Base-by-base conservation (phyloP, 1,284 basidiomycete genomes). In the Ceratobasidium papillatum region DNA sequence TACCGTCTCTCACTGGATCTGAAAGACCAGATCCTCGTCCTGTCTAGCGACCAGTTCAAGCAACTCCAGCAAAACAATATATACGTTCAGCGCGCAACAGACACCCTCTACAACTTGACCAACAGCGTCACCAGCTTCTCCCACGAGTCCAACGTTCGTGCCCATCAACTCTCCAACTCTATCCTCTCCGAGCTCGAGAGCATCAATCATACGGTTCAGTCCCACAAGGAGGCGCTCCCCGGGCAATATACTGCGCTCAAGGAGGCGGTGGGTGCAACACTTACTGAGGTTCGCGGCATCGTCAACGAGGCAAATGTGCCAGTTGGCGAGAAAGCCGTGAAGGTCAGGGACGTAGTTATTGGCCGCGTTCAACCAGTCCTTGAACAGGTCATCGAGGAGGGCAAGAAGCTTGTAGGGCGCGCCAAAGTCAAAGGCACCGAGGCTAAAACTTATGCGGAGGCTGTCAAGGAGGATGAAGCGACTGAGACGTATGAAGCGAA, bases 11-110 rank as follows among this genome's bases (percentile, higher is more conserved):
- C 91, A 32, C 86, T 85, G 78, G 86, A 87, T 63, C 83, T 92
- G 76, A 86, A 85, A 75, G 88, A 89, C 78, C 87, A 90, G 77
- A 78, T 93, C 63, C 86, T 86, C 77, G 86, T 84, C 34, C 90
- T 90, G 80, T 91, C 91, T 1, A 84, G 86, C 63, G 90, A 92
- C 76, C 91, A 93, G 79, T 81, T 92, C 79, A 90, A 88, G 77
- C 87, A 91, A 76, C 82, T 93, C 58, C 89, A 90, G 79, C 83
- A 84, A n/a, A 92, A 93, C 78, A 90, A 83, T 76, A 84, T 82
- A 61, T 82, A 92, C 61, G 86, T 91, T 65, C 90, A 93, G 84
- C 87, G 87, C 74, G 91, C 91, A 2, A 87, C 87, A 0, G 87
- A 88, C 54, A 90, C 89, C 30, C 90, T 91, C n/a, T 85, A 89